Evolutionary conservation across 2,329 filamentous ascomycete species (phyloP), one percentile per base, ranked within the genome.

Genomic region (Fusarium hostae): DNA sequence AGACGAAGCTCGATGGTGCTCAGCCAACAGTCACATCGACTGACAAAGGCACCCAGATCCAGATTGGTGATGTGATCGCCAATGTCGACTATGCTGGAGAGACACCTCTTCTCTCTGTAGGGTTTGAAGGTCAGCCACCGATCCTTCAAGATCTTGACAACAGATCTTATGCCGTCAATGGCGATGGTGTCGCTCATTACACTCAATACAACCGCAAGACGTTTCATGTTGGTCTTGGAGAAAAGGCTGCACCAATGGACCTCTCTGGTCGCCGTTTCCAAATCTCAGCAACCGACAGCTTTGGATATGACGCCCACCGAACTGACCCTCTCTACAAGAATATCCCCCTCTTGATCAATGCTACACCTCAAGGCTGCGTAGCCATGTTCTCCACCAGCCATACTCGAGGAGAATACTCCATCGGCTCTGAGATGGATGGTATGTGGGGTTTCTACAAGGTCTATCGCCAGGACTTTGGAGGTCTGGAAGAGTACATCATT

Each of bases 291-390:
- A 93, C 90, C 1, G 91, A 94, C 78, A 91, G 88, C 40, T 94
- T 94, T 72, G 90, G 91, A 5, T 93, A 94, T 75, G 91, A 94
- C 72, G 87, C 89, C 7, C 89, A 92, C 76, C 86, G 86, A 13
- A 91, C 90, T 5, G 91, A 94, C 77, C 91, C 91, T 1, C 83
- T 93, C 59, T 94, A 94, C 82, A 94, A 94, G 80, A 90, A 93
- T 74, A 92, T 93, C 41, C 92, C 92, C 0, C 84, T 94, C 1
- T 82, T 94, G 32, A 90, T 94, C 79, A 92, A 92, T 60, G 89
- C 87, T 1, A 90, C 88, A 0, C 87, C 89, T 0, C 76, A 86
- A 5, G 91, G 90, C 1, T 91, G 88, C 55, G 86, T 93, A 0
- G 91, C 86, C 1, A 86, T 90, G 22, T 92, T 94, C 78, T 93